Conservation (phyloP, 805 yeast genomes). For the Candida maltosa region DNA sequence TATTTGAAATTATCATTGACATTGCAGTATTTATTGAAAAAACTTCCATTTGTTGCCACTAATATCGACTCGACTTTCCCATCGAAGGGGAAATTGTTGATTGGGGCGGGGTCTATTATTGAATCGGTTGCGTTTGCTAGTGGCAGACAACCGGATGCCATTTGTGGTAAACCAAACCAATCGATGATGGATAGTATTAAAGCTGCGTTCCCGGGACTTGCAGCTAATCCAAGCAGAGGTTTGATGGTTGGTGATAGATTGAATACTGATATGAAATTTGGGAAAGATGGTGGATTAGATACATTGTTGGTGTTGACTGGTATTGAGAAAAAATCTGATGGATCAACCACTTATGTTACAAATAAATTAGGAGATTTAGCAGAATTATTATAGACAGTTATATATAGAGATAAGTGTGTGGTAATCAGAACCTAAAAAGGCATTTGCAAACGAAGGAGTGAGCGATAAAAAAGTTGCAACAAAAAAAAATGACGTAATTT, state of each 20-base stretch:
- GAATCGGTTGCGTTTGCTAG: conserved; percentile 71
- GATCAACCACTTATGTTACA: conserved; percentile 67
- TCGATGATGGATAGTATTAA: conserved; percentile 89
- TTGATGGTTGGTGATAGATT: conserved; percentile 95
- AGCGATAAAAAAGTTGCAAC: no score
- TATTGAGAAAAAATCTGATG: conserved; percentile 65
- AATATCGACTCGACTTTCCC: conserved; percentile 96
- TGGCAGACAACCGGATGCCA: conserved; percentile 78
- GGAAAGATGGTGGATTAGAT: conserved; percentile 79
- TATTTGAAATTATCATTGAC: conserved; percentile 81
- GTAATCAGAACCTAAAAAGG: no score
- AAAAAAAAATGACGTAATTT: no score
- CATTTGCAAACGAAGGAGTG: no score
- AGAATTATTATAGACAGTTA: no score
- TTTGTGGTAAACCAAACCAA: conserved; percentile 87
- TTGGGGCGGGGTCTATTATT: conserved; percentile 94
- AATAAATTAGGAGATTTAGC: conserved; percentile 73
- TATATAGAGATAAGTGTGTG: no score
- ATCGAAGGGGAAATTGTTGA: conserved; percentile 75
- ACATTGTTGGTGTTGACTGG: conserved; percentile 90
- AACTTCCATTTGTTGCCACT: conserved; percentile 80
- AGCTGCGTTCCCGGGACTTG: conserved; percentile 48
- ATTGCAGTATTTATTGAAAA: conserved; percentile 69
- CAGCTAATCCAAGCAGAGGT: conserved; percentile 55
- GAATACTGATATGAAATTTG: conserved; percentile 93